Conservation (phyloP, 139 green algal species). For the Tetradesmus obliquus region DNA sequence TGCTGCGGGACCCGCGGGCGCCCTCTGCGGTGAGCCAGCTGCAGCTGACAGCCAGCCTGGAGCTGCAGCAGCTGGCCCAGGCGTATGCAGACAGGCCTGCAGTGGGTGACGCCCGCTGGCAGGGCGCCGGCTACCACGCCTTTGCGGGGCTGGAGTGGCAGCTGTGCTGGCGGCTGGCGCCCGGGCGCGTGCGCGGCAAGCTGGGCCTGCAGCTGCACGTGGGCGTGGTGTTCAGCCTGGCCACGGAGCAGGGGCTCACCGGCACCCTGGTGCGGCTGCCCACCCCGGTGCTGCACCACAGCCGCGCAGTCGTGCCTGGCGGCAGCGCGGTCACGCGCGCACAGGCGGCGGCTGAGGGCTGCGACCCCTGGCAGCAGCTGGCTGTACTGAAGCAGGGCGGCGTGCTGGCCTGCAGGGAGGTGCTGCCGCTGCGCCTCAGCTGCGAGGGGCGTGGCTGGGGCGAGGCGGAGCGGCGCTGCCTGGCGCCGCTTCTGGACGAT, state of each 20-base stretch:
- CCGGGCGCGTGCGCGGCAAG: not conserved
- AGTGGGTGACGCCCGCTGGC: not conserved
- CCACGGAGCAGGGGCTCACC: not conserved
- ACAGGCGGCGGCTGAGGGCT: not conserved
- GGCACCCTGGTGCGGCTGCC: not conserved
- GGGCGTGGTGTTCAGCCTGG: not conserved
- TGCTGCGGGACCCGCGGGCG: not conserved
- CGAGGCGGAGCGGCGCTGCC: not conserved
- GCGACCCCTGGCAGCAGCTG: not conserved
- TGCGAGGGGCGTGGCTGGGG: not conserved
- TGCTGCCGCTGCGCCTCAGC: not conserved
- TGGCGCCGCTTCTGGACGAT: not conserved
- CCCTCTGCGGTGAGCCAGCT: not conserved
- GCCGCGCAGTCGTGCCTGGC: not conserved
- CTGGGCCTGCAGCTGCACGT: not conserved
- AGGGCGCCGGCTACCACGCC: not conserved
- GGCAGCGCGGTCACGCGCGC: not conserved
- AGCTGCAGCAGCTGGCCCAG: not conserved
- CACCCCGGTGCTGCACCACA: not conserved
- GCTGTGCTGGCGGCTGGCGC: not conserved
- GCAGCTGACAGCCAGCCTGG: not conserved
- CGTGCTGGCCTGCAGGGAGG: not conserved
- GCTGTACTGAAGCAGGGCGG: not conserved
- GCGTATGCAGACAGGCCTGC: not conserved
- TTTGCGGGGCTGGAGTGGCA: not conserved